Percentiles rank a stretch among this genome's conserved stretches.
Evolutionary conservation across 2,329 filamentous ascomycete genomes (phyloP).

Genomic region (Eutypella sp.): DNA sequence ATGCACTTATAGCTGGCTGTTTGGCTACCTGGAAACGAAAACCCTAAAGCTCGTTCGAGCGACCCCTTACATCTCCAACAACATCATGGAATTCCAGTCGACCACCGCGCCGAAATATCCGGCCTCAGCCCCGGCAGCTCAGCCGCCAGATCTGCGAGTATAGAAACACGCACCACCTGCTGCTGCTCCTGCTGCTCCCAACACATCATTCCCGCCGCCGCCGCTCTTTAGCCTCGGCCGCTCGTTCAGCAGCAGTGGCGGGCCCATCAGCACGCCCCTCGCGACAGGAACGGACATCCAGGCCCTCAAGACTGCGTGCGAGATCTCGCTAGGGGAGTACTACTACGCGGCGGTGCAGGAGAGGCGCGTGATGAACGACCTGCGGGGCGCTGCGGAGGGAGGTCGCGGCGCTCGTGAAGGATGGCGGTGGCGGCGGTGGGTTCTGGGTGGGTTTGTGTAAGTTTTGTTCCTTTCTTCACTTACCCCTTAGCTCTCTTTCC

Average conservation of each 20-base stretch:
- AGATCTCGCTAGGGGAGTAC: slow-evolving; percentile 30
- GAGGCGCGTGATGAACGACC: slow-evolving; percentile 35
- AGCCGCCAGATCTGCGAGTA: too few species aligned
- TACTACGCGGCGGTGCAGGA: slow-evolving; percentile 30
- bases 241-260: slow-evolving; percentile 3
- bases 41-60: too few species aligned
- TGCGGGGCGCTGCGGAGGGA: slow-evolving; percentile 40
- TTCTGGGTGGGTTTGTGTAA: slow-evolving; percentile 48
- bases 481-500: too few species aligned
- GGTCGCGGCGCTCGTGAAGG: slow-evolving; percentile 37
- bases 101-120: slow-evolving; percentile 1
- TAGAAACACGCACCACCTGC: too few species aligned
- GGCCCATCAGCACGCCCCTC: neutral
- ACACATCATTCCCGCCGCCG: slow-evolving; percentile 5
- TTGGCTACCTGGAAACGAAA: too few species aligned
- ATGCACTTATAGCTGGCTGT: too few species aligned
- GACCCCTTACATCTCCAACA: too few species aligned
- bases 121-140: too few species aligned
- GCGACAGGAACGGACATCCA: slow-evolving; percentile 19
- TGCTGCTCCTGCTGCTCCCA: slow-evolving; percentile 3
- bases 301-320: slow-evolving; percentile 19
- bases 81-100: slow-evolving; percentile 10
- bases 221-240: slow-evolving; percentile 10
- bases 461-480: slow-evolving; percentile 13
- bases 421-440: slow-evolving; percentile 47